These are phyloP conservation scores for Agrocybe praecox DNA, from an alignment of 768 basidiomycete genomes.

Conservation along the genomic window DNA sequence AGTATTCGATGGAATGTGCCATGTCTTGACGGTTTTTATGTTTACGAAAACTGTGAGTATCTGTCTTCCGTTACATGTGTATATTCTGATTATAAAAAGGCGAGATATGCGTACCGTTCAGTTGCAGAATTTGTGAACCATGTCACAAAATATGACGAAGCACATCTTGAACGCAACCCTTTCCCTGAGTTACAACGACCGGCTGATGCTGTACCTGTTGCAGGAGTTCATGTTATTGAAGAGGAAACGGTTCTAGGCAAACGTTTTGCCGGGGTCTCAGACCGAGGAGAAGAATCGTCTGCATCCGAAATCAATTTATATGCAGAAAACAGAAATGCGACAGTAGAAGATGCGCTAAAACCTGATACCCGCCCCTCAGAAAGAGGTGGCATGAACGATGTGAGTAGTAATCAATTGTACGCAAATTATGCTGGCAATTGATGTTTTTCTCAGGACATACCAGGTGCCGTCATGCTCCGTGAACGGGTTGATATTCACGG, in stretches of 20 bases:
- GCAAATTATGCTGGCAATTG: too few relatives aligned
- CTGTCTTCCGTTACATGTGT: neutral
- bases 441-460: constrained; percentile 18
- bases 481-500: constrained; percentile 74
- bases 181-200: constrained; percentile 47
- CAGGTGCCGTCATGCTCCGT: constrained; percentile 55
- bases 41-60: constrained; percentile 58
- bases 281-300: neutral
- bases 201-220: constrained; percentile 9
- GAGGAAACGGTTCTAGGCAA: neutral
- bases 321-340: constrained; percentile 27
- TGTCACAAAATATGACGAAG: constrained; percentile 41
- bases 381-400: neutral
- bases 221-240: constrained; percentile 2
- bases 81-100: constrained; percentile 33
- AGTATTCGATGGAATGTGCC: constrained; percentile 76
- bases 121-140: constrained; percentile 61
- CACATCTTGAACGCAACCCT: constrained; percentile 41
- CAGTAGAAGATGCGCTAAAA: constrained; percentile 27
- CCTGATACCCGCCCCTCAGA: constrained; percentile 10
- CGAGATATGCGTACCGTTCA: constrained; percentile 60
- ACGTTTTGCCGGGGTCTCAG: neutral
- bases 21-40: constrained; percentile 74
- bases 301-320: constrained; percentile 26
- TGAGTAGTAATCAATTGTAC: neutral